phyloP scores from a whole-genome alignment of 129 eudicot genomes.

The Lactuca saligna region DNA sequence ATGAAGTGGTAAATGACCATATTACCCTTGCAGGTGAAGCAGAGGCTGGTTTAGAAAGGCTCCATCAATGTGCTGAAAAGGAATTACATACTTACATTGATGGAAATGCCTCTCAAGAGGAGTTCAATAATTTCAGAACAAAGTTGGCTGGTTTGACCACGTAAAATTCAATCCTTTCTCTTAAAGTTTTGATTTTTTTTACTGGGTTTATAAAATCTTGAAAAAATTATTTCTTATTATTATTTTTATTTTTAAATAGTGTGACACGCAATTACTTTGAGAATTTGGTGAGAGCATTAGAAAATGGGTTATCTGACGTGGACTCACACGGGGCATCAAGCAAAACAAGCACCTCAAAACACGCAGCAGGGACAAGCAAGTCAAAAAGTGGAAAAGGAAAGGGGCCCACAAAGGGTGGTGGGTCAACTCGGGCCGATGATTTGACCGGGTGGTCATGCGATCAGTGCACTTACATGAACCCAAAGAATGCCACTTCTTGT shows the following conservation, averaged over 20 bases:
- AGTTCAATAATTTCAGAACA: constrained; percentile 46
- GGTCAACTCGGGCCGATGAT: constrained; percentile 42
- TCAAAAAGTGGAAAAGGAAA: constrained; percentile 48
- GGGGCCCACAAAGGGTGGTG: constrained; percentile 35
- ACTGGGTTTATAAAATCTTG: neutral
- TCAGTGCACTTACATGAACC: constrained; percentile 51
- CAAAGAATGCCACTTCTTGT: constrained; percentile 29
- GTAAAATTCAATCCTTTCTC: constrained; percentile 17
- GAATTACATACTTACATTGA: constrained; percentile 42
- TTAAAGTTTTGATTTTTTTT: neutral
- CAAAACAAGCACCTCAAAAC: constrained; percentile 38
- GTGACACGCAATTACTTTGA: constrained; percentile 74
- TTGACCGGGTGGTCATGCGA: constrained; percentile 54
- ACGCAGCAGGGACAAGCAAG: constrained; percentile 55
- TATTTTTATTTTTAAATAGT: constrained; percentile 32
- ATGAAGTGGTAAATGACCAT: neutral
- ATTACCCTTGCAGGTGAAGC: constrained; percentile 65
- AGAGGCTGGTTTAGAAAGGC: constrained; percentile 78
- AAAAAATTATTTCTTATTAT: neutral
- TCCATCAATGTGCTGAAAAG: constrained; percentile 85
- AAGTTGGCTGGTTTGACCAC: constrained; percentile 80
- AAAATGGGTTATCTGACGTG: constrained; percentile 63
- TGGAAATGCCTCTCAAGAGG: constrained; percentile 32
- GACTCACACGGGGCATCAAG: constrained; percentile 45
- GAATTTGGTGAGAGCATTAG: constrained; percentile 69